These are phyloP conservation scores for Trametes gibbosa DNA, from an alignment of 768 basidiomycete species.

Conservation along the genomic window DNA sequence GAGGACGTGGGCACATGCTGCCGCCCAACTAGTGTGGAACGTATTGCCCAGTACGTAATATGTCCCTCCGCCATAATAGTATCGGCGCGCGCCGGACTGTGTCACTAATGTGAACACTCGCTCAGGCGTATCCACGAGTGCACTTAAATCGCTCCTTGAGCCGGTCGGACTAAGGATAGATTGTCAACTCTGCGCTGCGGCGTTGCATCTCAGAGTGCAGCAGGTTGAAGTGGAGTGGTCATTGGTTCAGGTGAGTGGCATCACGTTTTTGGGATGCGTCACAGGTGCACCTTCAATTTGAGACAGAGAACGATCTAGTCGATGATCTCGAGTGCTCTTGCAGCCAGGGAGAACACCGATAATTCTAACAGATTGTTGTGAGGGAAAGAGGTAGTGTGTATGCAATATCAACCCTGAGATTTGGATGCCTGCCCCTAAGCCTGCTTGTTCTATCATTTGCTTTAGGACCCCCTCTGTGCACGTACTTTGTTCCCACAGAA, in stretches of 20 bases:
- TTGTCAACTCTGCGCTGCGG: conserved; percentile 60
- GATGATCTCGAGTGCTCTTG: not conserved
- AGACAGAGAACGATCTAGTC: conserved; percentile 6
- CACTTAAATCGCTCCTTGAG: conserved; percentile 65
- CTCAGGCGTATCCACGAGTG: conserved; percentile 62
- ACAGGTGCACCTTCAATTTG: not conserved
- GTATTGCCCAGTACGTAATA: conserved; percentile 25
- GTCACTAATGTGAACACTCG: too few species aligned
- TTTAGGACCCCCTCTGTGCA: too few species aligned
- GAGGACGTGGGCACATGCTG: conserved; percentile 31
- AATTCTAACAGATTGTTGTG: too few species aligned
- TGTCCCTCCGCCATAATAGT: not conserved
- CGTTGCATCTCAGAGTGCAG: conserved; percentile 62
- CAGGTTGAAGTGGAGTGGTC: conserved; percentile 71
- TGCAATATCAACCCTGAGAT: too few species aligned
- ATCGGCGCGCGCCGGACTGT: too few species aligned
- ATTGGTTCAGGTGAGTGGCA: conserved; percentile 58
- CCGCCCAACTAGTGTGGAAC: conserved; percentile 30
- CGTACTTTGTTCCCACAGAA: too few species aligned
- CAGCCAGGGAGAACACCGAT: too few species aligned
- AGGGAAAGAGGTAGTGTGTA: too few species aligned
- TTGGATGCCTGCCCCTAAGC: too few species aligned
- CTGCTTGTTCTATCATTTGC: too few species aligned
- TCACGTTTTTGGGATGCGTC: not conserved
- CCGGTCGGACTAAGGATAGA: conserved; percentile 62